These are phyloP conservation scores for Delphinella strobiligena DNA, from an alignment of 2,329 filamentous ascomycete genomes.

Conservation along the genomic window DNA sequence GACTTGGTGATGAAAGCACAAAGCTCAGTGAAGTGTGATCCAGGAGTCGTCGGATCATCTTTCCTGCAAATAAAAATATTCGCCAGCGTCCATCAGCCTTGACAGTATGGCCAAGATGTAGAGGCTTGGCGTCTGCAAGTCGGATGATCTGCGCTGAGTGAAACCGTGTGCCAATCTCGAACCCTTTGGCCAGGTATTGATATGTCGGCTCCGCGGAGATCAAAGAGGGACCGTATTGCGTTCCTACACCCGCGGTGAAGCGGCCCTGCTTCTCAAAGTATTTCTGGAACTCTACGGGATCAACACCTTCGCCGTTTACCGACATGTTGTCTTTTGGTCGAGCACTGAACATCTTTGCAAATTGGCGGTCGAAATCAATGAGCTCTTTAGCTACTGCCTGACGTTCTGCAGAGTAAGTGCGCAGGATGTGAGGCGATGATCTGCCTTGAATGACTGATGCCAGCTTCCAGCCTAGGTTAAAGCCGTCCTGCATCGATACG, in stretches of 20 bases:
- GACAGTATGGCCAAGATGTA: constrained; percentile 40
- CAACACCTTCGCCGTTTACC: constrained; percentile 15
- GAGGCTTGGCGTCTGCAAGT: constrained; percentile 45
- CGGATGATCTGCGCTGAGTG: constrained; percentile 47
- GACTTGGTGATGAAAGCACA: constrained; percentile 10
- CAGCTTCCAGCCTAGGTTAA: constrained; percentile 16
- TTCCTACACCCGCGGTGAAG: constrained; percentile 40
- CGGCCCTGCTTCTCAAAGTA: constrained; percentile 9
- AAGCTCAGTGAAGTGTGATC: background rate
- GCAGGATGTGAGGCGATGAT: constrained; percentile 10
- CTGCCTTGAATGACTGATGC: constrained; percentile 10
- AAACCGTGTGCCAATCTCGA: constrained; percentile 36
- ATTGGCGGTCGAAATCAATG: constrained; percentile 17
- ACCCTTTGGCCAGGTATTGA: constrained; percentile 24
- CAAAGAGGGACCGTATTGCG: constrained; percentile 39
- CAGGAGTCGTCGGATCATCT: constrained; percentile 12
- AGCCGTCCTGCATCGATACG: constrained; percentile 11
- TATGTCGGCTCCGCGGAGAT: constrained; percentile 26
- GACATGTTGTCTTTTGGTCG: constrained; percentile 6
- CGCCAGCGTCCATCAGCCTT: constrained; percentile 42
- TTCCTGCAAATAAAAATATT: constrained; percentile 37
- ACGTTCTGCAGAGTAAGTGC: constrained; percentile 14
- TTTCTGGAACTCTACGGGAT: constrained; percentile 16
- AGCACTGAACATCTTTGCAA: constrained; percentile 11
- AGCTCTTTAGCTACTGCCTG: constrained; percentile 12